These are phyloP conservation scores for Cucurbita argyrosperma DNA, from an alignment of 306 rosid genomes.

Conservation along the genomic window DNA sequence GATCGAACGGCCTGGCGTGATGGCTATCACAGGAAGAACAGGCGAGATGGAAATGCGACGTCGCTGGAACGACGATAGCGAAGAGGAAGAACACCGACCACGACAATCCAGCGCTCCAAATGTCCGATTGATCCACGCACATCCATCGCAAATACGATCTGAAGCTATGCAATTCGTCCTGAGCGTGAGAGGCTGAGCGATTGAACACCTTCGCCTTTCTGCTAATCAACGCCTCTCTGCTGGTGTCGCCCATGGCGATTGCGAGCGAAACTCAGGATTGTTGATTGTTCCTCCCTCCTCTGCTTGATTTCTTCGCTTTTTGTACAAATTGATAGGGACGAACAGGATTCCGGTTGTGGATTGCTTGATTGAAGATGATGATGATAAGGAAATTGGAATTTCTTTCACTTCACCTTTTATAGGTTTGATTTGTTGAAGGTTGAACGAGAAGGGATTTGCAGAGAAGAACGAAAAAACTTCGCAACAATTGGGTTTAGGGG, in stretches of 20 bases:
- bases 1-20: slow-evolving; percentile 58
- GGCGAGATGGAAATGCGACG: slow-evolving; percentile 49
- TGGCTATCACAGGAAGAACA: slow-evolving; percentile 48
- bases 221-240: slow-evolving; percentile 17
- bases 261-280: no score
- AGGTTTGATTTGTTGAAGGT: background rate
- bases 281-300: background rate
- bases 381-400: background rate
- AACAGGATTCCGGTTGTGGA: background rate
- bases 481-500: background rate
- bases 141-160: slow-evolving; percentile 70
- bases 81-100: slow-evolving; percentile 58
- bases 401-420: background rate
- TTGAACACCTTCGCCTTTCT: slow-evolving; percentile 4
- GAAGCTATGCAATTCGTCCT: slow-evolving; percentile 63
- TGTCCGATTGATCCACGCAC: slow-evolving; percentile 79
- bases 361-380: background rate
- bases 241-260: slow-evolving; percentile 12
- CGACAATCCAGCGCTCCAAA: slow-evolving; percentile 38
- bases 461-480: background rate
- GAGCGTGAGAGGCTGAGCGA: slow-evolving; percentile 36
- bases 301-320: background rate
- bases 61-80: slow-evolving; percentile 38
- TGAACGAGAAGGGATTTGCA: background rate
- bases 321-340: background rate